Percentiles rank a stretch among this genome's conserved stretches.
Conservation (phyloP, 1,284 basidiomycete genomes). For the Cutaneotrichosporon curvatum region DNA sequence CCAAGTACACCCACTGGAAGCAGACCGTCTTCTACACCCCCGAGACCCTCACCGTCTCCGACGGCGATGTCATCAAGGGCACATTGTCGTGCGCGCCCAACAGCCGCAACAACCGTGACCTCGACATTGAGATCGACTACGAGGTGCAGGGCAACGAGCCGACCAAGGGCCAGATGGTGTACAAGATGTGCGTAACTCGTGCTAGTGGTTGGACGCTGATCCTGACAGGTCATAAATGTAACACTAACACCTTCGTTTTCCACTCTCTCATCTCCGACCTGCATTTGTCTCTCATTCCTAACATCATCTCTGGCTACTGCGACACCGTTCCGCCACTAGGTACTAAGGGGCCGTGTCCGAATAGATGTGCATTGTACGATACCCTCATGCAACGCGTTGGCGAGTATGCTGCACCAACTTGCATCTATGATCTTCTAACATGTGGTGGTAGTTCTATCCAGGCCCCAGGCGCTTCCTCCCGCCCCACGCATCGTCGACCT, state of each 20-base stretch:
- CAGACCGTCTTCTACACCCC: conserved; percentile 97
- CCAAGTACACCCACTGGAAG: conserved; percentile 96
- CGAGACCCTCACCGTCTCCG: conserved; percentile 53
- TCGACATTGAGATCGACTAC: conserved; percentile 80
- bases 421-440: background rate
- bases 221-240: conserved; percentile 36
- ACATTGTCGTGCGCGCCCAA: conserved; percentile 74
- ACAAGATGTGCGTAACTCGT: conserved; percentile 48
- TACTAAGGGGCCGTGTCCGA: conserved; percentile 18
- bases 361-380: conserved; percentile 24
- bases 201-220: conserved; percentile 22
- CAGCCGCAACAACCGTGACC: conserved; percentile 79
- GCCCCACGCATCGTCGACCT: conserved; percentile 47
- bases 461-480: conserved; percentile 40
- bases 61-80: conserved; percentile 67
- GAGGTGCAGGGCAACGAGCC: conserved; percentile 48
- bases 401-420: background rate
- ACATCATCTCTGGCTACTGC: conserved; percentile 1
- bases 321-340: conserved; percentile 13
- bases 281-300: background rate
- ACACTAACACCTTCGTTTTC: background rate
- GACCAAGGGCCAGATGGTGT: conserved; percentile 42
- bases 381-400: conserved; percentile 10
- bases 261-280: too few species aligned
- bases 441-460: too few species aligned